These are phyloP conservation scores for Ambrosiella beaveri DNA, from an alignment of 2,329 filamentous ascomycete species.

Conservation along the genomic window DNA sequence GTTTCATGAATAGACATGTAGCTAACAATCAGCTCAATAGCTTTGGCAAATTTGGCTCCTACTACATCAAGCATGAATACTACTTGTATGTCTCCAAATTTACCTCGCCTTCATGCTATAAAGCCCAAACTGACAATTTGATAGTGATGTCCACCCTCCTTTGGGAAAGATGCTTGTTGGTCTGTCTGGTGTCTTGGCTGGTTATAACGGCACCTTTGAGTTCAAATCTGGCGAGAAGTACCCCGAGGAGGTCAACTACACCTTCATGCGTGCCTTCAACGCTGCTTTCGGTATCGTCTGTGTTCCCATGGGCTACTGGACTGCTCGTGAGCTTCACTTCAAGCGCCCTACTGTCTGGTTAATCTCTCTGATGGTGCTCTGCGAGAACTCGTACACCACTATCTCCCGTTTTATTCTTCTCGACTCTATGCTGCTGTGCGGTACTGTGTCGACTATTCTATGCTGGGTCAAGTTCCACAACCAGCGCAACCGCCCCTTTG, in stretches of 20 bases:
- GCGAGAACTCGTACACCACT: conserved; percentile 97
- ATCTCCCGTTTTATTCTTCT: conserved; percentile 97
- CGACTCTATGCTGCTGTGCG: conserved; percentile 96
- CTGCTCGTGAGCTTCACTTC: conserved; percentile 78
- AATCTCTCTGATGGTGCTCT: conserved; percentile 89
- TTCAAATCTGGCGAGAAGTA: conserved; percentile 98
- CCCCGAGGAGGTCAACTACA: conserved; percentile 84
- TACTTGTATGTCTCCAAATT: conserved; percentile 45
- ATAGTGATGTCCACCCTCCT: conserved; percentile 57
- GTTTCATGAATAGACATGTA: not conserved
- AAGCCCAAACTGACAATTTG: not conserved
- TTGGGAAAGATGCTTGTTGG: conserved; percentile 98
- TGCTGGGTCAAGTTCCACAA: conserved; percentile 97
- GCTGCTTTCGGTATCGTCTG: conserved; percentile 84
- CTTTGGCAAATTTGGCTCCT: conserved; percentile 95
- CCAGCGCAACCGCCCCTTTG: conserved; percentile 70
- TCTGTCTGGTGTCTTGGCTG: conserved; percentile 84
- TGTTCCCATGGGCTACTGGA: conserved; percentile 88
- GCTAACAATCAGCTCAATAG: conserved; percentile 23
- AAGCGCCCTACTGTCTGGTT: conserved; percentile 81
- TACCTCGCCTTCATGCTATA: not conserved
- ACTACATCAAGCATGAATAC: conserved; percentile 98
- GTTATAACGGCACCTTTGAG: conserved; percentile 97
- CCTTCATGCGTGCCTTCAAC: conserved; percentile 97
- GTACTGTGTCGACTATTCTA: conserved; percentile 91